A percentile compares a stretch with the other conserved stretches of the same genome.
Evolutionary conservation across 2,329 filamentous ascomycete species (phyloP).

Genomic region (Colletotrichum higginsianum): DNA sequence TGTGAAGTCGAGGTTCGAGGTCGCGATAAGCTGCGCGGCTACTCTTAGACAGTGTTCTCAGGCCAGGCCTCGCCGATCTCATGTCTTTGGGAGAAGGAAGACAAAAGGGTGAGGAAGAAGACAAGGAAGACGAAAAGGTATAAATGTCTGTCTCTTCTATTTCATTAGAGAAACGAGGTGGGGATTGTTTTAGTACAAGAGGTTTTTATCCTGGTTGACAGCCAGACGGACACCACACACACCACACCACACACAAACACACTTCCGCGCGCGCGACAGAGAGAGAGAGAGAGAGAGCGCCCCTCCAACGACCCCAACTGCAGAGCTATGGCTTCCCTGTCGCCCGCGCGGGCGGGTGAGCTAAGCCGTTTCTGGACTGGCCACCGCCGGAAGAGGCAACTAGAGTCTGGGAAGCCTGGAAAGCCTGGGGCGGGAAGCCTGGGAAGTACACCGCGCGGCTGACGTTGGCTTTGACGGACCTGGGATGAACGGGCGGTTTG

Average conservation of each 20-base stretch:
- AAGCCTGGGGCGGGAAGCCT: too few species aligned
- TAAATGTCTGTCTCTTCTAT: not conserved
- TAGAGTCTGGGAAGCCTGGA: not conserved
- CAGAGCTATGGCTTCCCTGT: constrained; percentile 3
- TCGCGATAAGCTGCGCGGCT: constrained; percentile 16
- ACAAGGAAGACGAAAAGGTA: not conserved
- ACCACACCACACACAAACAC: not conserved
- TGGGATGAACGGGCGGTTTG: not conserved
- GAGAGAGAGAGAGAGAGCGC: not conserved
- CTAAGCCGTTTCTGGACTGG: constrained; percentile 29
- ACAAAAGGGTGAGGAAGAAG: not conserved
- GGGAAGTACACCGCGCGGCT: constrained; percentile 32
- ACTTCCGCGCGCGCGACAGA: constrained; percentile 1
- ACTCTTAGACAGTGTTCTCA: not conserved
- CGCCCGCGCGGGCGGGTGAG: constrained; percentile 32
- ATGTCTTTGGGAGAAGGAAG: not conserved
- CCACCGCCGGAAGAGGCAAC: not conserved
- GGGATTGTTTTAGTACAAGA: not conserved
- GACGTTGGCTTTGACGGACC: not conserved
- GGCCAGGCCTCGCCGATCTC: not conserved
- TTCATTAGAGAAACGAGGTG: not conserved
- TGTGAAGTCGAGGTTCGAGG: not conserved
- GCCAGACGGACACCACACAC: not conserved
- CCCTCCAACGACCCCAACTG: not conserved
- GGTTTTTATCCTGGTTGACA: not conserved